Evolutionary conservation across 495 filamentous ascomycete genomes (phyloP), one percentile per base, ranked within the genome.

Genomic region (Pseudomonodictys pantanalensis): DNA sequence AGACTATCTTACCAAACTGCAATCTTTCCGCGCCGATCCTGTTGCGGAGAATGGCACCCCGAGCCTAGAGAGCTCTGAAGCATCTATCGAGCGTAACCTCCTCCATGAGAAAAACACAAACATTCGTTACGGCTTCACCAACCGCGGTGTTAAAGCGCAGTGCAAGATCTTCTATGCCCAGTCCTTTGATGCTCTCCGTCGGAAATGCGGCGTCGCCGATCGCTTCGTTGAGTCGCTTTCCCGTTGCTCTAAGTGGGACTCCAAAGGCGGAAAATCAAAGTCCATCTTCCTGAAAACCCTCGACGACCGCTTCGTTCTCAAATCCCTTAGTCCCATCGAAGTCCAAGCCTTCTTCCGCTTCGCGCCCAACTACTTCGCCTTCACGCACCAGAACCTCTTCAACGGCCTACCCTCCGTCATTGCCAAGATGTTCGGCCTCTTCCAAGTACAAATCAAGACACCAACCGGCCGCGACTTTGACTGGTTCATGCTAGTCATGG

Each of bases 341-440:
- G 93, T 93, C 3, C 83, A 90, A 32, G 91, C 95, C 0, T 99
- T 99, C 74, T 79, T 97, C 54, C 86, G 86, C 63, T 97, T 97
- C 65, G 95, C 95, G 0, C 93, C 92, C 0, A 89, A 91, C 8
- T 99, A 99, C 74, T 99, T 99, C 71, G 87, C 89, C 60, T 90
- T 97, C 66, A 96, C 97, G 90, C 87, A 90, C 12, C 87, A 97
- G 69, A 91, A 90, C 0, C 80, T 99, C 23, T 99, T 97, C 75
- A 91, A 96, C 64, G 93, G 97, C 23, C 79, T 99, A 5, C 93
- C 93, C 1, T 93, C 91, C 9, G 95, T 95, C 15, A 97, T 99
- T 65, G 93, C 93, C 10, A 99, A 99, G 76, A 97, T 99, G 95
- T 83, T 97, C 44, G 93, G 93, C 1, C 96, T 99, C 74, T 99